These are phyloP conservation scores for Entomortierella parvispora DNA, from an alignment of 192 early-diverging fungal genomes.

Conservation along the genomic window DNA sequence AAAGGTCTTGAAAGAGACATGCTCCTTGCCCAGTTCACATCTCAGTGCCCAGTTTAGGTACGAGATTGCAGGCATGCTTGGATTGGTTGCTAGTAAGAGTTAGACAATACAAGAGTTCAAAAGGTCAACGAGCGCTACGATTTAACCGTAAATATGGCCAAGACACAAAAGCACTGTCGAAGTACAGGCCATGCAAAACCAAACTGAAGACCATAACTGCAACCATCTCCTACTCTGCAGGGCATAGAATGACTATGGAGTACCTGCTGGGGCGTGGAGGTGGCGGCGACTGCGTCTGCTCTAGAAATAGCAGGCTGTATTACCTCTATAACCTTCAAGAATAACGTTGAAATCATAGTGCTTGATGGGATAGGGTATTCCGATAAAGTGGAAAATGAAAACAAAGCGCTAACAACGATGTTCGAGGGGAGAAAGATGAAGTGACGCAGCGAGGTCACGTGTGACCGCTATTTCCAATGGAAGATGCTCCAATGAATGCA, in stretches of 20 bases:
- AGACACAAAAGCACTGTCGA: slow-evolving; percentile 14
- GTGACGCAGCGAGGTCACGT: no score
- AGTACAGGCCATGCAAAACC: slow-evolving; percentile 21
- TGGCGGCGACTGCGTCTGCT: no score
- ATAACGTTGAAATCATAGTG: no score
- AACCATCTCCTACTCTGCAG: slow-evolving; percentile 14
- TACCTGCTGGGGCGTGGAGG: slow-evolving; percentile 26
- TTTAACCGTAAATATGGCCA: background rate
- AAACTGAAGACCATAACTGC: slow-evolving; percentile 26
- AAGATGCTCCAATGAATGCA: no score
- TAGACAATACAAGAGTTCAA: slow-evolving; percentile 6
- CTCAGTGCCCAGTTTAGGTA: slow-evolving; percentile 5
- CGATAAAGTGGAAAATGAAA: no score
- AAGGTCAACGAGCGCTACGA: background rate
- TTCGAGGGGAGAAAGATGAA: no score
- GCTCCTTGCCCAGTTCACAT: slow-evolving; percentile 17
- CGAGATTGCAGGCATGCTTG: background rate
- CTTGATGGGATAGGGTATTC: no score
- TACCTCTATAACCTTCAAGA: no score
- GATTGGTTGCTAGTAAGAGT: background rate
- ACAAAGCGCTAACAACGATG: no score
- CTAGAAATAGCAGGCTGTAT: no score
- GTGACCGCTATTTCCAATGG: no score
- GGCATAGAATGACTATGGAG: slow-evolving; percentile 15
- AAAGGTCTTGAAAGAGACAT: slow-evolving; percentile 15